A percentile compares a stretch with the other conserved stretches of the same genome.
These are phyloP conservation scores for Pyracantha coccinea DNA, from an alignment of 331 rosid species.

Conservation along the genomic window DNA sequence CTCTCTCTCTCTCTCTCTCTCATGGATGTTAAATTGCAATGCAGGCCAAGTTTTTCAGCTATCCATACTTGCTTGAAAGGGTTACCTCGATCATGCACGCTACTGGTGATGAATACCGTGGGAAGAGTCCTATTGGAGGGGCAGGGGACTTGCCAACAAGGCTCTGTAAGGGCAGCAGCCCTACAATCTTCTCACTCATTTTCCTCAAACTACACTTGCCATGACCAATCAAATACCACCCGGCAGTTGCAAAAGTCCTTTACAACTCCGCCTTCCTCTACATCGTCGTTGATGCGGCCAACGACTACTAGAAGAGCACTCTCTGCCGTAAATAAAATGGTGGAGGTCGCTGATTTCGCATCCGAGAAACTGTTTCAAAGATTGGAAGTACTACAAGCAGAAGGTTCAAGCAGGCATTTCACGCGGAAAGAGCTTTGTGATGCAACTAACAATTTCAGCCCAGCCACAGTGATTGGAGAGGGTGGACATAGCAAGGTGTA, in stretches of 20 bases:
- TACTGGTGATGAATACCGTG: slow-evolving; percentile 24
- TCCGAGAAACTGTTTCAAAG: slow-evolving; percentile 12
- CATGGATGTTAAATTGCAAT: neutral
- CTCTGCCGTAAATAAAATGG: slow-evolving; percentile 4
- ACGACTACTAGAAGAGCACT: slow-evolving; percentile 9
- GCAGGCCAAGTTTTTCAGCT: slow-evolving; percentile 29
- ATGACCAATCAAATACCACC: neutral
- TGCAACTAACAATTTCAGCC: slow-evolving; percentile 31
- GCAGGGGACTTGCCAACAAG: slow-evolving; percentile 43
- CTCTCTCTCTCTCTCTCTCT: slow-evolving; percentile 2
- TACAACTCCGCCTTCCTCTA: slow-evolving; percentile 17
- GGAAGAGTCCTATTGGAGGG: slow-evolving; percentile 26
- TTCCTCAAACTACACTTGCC: neutral
- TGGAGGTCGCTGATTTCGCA: slow-evolving; percentile 4
- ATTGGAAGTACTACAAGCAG: slow-evolving; percentile 14
- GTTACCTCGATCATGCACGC: slow-evolving; percentile 41
- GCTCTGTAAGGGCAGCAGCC: slow-evolving; percentile 14
- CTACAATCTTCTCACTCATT: slow-evolving; percentile 18
- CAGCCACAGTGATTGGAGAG: slow-evolving; percentile 31
- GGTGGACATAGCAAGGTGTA: slow-evolving; percentile 35
- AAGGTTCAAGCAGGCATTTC: slow-evolving; percentile 22
- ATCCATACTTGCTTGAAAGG: slow-evolving; percentile 26
- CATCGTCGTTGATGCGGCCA: neutral
- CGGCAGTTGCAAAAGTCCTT: slow-evolving; percentile 20
- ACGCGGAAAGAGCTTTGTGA: slow-evolving; percentile 20